Evolutionary conservation across 257 asterid genomes (phyloP).

Genomic region (Capsicum rhomboideum): DNA sequence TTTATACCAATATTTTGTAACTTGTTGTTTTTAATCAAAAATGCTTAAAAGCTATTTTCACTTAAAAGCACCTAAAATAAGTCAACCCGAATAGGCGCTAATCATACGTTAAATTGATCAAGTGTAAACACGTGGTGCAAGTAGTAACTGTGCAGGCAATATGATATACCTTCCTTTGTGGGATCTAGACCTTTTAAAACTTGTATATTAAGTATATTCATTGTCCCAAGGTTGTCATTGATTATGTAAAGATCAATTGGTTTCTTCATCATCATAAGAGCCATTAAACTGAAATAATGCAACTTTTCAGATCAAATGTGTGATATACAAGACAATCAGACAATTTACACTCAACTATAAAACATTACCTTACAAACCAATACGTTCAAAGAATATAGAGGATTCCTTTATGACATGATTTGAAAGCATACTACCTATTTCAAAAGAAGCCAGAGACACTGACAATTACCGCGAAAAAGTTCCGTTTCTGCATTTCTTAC

Average conservation of each 20-base stretch:
- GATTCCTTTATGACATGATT: background rate
- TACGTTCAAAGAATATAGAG: background rate
- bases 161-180: too few species aligned
- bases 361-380: background rate
- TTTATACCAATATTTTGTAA: too few species aligned
- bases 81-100: too few species aligned
- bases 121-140: too few species aligned
- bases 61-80: too few species aligned
- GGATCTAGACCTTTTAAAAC: too few species aligned
- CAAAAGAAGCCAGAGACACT: background rate
- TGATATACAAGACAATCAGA: background rate
- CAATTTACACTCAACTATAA: background rate
- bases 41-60: too few species aligned
- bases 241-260: background rate
- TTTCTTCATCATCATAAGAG: background rate
- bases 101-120: too few species aligned
- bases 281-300: background rate
- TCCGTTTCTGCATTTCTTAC: slow-evolving; percentile 9
- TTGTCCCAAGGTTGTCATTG: too few species aligned
- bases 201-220: too few species aligned
- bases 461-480: background rate
- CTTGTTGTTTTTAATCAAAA: too few species aligned
- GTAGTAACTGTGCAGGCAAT: too few species aligned
- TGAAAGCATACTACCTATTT: background rate
- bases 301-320: background rate